Conservation (phyloP, 805 yeast species). For the Lachancea waltii region DNA sequence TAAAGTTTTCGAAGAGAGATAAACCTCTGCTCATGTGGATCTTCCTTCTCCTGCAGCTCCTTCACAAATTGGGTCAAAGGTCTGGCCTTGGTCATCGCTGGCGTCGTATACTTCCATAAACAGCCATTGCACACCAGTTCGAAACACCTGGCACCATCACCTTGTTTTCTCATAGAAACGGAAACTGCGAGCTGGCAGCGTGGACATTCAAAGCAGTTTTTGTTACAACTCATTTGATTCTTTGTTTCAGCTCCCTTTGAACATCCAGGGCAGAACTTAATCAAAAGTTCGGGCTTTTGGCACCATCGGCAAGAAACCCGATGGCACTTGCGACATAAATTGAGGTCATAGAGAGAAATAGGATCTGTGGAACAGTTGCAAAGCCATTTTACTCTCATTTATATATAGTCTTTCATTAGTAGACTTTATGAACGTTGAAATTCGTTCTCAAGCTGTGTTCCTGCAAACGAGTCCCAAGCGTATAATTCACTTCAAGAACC, state of each 20-base stretch:
- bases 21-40: not conserved
- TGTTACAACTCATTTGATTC: constrained; percentile 3
- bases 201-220: constrained; percentile 11
- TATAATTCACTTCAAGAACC: too few species aligned
- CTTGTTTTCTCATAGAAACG: not conserved
- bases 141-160: not conserved
- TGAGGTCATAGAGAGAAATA: constrained; percentile 3
- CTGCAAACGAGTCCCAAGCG: too few species aligned
- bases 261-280: constrained; percentile 11
- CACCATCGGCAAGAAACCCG: constrained; percentile 8
- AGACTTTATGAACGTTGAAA: not conserved
- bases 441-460: not conserved
- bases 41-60: not conserved
- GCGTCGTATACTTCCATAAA: constrained; percentile 6
- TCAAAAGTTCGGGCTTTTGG: constrained; percentile 8
- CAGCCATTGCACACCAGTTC: constrained; percentile 10
- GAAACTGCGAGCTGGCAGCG: constrained; percentile 6
- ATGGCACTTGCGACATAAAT: constrained; percentile 9
- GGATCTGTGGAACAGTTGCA: constrained; percentile 6
- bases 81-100: not conserved
- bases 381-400: constrained; percentile 3
- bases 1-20: not conserved
- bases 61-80: not conserved
- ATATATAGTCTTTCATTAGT: not conserved
- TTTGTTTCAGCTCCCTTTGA: not conserved